phyloP scores from a whole-genome alignment of 345 rosid genomes.

The Hevea brasiliensis region DNA sequence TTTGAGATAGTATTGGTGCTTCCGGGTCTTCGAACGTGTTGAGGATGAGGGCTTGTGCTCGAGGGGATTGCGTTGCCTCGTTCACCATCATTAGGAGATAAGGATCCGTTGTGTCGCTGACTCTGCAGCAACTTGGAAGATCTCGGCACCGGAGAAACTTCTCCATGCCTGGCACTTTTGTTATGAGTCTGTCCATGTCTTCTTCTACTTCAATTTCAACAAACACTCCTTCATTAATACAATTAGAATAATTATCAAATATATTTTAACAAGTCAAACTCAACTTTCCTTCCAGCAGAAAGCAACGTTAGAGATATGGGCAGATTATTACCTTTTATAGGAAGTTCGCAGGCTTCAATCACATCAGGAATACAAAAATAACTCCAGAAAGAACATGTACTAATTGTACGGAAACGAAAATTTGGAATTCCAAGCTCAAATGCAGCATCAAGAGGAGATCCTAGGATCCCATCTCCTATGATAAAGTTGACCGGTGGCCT shows the following conservation, averaged over 20 bases:
- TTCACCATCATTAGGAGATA: slow-evolving; percentile 10
- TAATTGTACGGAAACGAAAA: slow-evolving; percentile 27
- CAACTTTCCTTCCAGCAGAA: slow-evolving; percentile 25
- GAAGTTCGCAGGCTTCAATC: slow-evolving; percentile 43
- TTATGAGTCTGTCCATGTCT: background rate
- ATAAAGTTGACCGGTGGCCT: slow-evolving; percentile 31
- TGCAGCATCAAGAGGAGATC: slow-evolving; percentile 31
- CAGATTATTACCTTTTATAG: slow-evolving; percentile 12
- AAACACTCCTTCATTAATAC: background rate
- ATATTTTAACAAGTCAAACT: background rate
- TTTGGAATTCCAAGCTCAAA: slow-evolving; percentile 33
- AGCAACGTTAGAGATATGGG: too few species aligned
- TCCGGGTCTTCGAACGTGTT: slow-evolving; percentile 72
- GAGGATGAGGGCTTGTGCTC: slow-evolving; percentile 52
- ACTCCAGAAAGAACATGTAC: slow-evolving; percentile 1
- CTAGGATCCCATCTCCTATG: slow-evolving; percentile 39
- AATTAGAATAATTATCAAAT: background rate
- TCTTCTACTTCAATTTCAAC: slow-evolving; percentile 28
- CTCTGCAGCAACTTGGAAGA: slow-evolving; percentile 50
- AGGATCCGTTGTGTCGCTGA: slow-evolving; percentile 20
- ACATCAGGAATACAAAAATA: slow-evolving; percentile 33
- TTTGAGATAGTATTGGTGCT: slow-evolving; percentile 42
- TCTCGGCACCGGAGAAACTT: slow-evolving; percentile 37
- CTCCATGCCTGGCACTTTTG: too few species aligned
- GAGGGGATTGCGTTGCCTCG: slow-evolving; percentile 30